These are phyloP conservation scores for Neopestalotiopsis sp. DNA, from an alignment of 2,329 filamentous ascomycete genomes.

Conservation along the genomic window DNA sequence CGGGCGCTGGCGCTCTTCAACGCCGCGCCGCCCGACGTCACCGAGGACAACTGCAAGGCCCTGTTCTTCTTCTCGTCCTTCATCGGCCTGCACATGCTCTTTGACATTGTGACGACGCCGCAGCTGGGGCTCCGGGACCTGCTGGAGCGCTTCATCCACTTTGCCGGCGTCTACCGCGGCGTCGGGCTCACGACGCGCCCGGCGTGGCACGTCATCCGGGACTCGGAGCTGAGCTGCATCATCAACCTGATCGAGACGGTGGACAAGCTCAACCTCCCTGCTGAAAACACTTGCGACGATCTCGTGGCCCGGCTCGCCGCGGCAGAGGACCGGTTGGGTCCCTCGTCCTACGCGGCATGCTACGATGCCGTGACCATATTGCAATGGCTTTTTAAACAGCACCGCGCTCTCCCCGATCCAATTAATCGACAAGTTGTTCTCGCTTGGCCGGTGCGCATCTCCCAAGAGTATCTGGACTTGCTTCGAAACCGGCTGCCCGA, in stretches of 20 bases:
- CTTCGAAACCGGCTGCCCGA: constrained; percentile 41
- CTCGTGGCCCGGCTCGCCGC: background rate
- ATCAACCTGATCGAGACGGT: constrained; percentile 17
- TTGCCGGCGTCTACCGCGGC: background rate
- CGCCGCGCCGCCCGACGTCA: constrained; percentile 9
- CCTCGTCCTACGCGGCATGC: background rate
- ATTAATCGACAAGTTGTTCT: background rate
- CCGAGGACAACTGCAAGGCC: constrained; percentile 23
- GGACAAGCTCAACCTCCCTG: constrained; percentile 1
- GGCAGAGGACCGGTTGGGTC: background rate
- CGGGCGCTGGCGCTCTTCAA: constrained; percentile 19
- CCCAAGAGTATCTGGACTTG: constrained; percentile 34
- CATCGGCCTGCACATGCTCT: constrained; percentile 30
- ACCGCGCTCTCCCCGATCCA: background rate
- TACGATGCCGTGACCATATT: background rate
- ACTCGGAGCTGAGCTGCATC: constrained; percentile 23
- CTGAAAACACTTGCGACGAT: background rate
- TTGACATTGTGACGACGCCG: constrained; percentile 21
- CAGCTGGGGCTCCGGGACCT: constrained; percentile 2
- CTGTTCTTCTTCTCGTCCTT: constrained; percentile 30
- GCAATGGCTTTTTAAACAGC: background rate
- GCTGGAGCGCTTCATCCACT: background rate
- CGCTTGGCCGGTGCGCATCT: background rate
- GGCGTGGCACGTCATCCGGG: background rate
- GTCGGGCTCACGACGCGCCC: constrained; percentile 10